phyloP scores from a whole-genome alignment of 129 eudicot species.

The Dittrichia graveolens region DNA sequence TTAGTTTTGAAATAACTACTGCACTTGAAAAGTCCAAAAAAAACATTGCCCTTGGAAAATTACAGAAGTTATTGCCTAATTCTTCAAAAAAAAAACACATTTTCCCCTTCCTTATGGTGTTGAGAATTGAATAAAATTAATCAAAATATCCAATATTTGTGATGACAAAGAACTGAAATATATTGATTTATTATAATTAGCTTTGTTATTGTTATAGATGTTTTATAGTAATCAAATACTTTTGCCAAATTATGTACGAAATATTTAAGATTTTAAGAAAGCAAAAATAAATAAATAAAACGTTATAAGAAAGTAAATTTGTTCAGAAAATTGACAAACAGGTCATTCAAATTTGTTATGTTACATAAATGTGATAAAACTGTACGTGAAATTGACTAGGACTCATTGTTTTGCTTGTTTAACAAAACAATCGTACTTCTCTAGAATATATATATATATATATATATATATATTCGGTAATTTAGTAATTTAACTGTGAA shows the following conservation, averaged over 20 bases:
- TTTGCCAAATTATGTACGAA: background rate
- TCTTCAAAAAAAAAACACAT: background rate
- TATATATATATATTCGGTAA: background rate
- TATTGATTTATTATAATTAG: background rate
- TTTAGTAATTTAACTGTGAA: constrained; percentile 8
- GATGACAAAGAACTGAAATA: background rate
- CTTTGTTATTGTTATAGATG: background rate
- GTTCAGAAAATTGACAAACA: background rate
- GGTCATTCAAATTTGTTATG: background rate
- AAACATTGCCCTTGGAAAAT: background rate
- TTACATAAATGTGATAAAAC: constrained; percentile 6
- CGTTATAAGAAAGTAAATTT: background rate
- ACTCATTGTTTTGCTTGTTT: background rate
- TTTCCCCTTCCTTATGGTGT: background rate
- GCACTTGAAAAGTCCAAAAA: constrained; percentile 5
- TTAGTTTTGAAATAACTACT: background rate
- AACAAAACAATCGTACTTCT: background rate
- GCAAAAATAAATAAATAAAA: too few species aligned
- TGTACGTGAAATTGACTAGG: background rate
- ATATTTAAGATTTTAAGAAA: constrained; percentile 5
- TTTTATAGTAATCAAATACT: background rate
- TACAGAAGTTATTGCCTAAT: background rate
- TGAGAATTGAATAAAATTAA: background rate
- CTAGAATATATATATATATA: background rate
- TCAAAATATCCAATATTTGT: background rate